Evolutionary conservation across 257 asterid species (phyloP), one percentile per base, ranked within the genome.

Genomic region (Ehretia macrophylla): DNA sequence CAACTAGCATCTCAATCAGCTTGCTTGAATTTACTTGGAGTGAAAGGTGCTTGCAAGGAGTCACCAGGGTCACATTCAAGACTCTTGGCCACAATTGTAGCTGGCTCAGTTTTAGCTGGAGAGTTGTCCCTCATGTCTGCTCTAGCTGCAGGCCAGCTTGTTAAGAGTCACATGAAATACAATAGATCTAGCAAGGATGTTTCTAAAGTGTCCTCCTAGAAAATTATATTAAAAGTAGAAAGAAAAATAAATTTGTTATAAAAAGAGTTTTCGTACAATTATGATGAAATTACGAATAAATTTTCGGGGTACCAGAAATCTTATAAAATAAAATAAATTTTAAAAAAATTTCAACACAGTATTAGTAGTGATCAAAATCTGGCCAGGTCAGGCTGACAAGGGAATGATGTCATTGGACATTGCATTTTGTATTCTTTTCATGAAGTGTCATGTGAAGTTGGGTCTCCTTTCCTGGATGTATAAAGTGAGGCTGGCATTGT

Each of bases 1-100:
- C 85, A 79, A 57, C 79, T 79, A 20, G 77, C 79, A 47, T 75
- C 85, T 20, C 82, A 79, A 42, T 72, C 85, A 14, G 85, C 85
- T 22, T 79, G 82, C 77, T 47, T 79, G 66, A 79, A 69, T 71
- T 59, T 79, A 66, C 73, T 79, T 14, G 85, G 85, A 45, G 85
- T 79, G 55, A 79, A 75, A 57, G 85, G 85, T 35, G 81, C 85
- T 45, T 75, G 62, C 58, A 69, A 66, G 37, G 85, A 67, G 18
- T 59, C 68, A 46, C 62, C 85, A 11, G 85, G 85, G 18, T 63
- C 79, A 35, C 76, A 79, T 52, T 67, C 85, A 19, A 72, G 82
- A 59, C 85, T 69, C 50, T 67, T 79, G 66, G 82, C 85, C 21
- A 72, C 82, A 19, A 66, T 79, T 42, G 75, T 79, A 32, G 85